Base-by-base conservation (phyloP, 2,329 filamentous ascomycete genomes). In the Teratosphaeriaceae sp. region DNA sequence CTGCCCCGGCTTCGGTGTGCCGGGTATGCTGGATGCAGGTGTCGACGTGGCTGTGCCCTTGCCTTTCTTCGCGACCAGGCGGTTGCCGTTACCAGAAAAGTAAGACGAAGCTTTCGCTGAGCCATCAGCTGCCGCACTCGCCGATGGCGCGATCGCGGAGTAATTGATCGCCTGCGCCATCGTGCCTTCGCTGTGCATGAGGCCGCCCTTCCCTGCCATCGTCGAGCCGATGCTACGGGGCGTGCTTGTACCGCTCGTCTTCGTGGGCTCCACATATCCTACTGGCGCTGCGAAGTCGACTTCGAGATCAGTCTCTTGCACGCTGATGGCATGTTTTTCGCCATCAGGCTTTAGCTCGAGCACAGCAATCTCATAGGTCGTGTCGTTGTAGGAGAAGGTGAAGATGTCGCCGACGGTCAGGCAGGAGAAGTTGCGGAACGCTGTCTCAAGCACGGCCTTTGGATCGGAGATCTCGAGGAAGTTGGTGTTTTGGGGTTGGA, bases 101-200 rank as follows among this genome's bases (percentile, higher is more conserved):
- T 92, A 84, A 1, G 87, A 89, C 0, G 83, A 78, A 2, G 76
- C 73, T 3, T 79, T 78, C 53, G 74, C 75, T 9, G 78, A 78
- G 27, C 79, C 80, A 7, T 73, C 72, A 5, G 78, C 78, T 12
- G 79, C 81, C 12, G 80, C 75, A 2, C 74, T 78, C 5, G 86
- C 77, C 3, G 81, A 81, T 1, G 92, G 89, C 0, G 88, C 87
- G 53, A 98, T 94, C 23, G 88, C 79, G 40, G 80, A 78, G 66
- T 97, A 98, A 71, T 96, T 96, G 72, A 98, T 97, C n/a, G 88
- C 80, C 58, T 95, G 88, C 0, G 92, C 89, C 92, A 98, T 98
- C 47, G 83, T 89, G 9, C 92, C 92, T 56, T 94, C 86, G 48
- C 74, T 80, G 64, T 94, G 88, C 19, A 96, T 65, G 13, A 84